Conservation (phyloP, 2,329 filamentous ascomycete genomes). For the Neonectria hederae region DNA sequence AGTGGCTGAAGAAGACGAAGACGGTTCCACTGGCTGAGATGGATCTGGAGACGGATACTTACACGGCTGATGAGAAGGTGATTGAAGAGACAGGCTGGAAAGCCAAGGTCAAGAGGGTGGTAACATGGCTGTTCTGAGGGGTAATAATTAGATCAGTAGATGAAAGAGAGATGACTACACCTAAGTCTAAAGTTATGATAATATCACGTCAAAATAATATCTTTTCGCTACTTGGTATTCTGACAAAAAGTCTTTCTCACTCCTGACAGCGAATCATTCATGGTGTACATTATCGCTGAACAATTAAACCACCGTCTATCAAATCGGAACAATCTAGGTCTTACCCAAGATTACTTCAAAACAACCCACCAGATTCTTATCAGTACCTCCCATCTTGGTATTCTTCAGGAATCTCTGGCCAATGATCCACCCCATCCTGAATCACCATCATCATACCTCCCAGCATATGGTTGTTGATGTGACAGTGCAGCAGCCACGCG, state of each 20-base stretch:
- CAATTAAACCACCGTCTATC: background rate
- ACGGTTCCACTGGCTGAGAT: conserved; percentile 65
- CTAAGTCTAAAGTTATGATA: no score
- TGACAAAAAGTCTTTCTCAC: no score
- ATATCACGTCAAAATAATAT: no score
- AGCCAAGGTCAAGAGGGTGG: conserved; percentile 36
- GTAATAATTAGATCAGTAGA: background rate
- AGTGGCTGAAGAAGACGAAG: conserved; percentile 72
- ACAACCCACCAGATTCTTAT: background rate
- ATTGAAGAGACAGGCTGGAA: conserved; percentile 59
- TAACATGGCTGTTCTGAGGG: conserved; percentile 49
- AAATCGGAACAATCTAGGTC: background rate
- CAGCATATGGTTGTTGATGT: conserved; percentile 62
- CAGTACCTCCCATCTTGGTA: conserved; percentile 38
- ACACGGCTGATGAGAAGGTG: conserved; percentile 54
- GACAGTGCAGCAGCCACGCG: conserved; percentile 65
- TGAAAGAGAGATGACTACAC: background rate
- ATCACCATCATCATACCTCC: conserved; percentile 66
- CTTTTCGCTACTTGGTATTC: background rate
- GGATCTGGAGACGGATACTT: conserved; percentile 70
- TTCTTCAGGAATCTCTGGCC: conserved; percentile 53
- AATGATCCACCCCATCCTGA: conserved; percentile 56
- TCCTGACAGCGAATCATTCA: background rate
- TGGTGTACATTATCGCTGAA: background rate
- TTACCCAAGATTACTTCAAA: background rate